phyloP scores from a whole-genome alignment of 345 rosid genomes.

The Citrus inodora region DNA sequence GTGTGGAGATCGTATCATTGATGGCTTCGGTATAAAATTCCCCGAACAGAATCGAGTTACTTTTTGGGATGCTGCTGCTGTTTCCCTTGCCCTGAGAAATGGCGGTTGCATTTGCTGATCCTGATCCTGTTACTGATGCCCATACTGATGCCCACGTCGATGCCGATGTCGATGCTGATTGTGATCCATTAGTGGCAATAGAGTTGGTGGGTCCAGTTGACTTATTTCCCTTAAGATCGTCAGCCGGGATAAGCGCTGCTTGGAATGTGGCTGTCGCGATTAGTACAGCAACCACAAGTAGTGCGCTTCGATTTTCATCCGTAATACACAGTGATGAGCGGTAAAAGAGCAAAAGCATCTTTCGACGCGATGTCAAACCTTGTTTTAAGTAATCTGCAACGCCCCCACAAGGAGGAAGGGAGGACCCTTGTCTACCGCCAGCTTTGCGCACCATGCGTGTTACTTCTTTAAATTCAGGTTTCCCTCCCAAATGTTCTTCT shows the following conservation, averaged over 20 bases:
- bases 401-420: not conserved
- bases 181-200: too few relatives aligned
- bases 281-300: constrained; percentile 28
- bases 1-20: not conserved
- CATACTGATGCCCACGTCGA: too few relatives aligned
- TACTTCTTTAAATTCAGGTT: constrained; percentile 9
- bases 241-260: constrained; percentile 28
- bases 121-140: too few relatives aligned
- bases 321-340: constrained; percentile 15
- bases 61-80: too few relatives aligned
- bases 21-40: too few relatives aligned
- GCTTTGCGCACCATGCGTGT: not conserved
- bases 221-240: not conserved
- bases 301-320: constrained; percentile 14
- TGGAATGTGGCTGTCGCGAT: constrained; percentile 33
- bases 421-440: not conserved
- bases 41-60: too few relatives aligned
- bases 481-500: not conserved
- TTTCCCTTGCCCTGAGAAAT: too few relatives aligned
- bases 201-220: not conserved
- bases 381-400: not conserved
- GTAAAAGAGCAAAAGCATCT: not conserved
- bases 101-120: too few relatives aligned
- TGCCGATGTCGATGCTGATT: too few relatives aligned
- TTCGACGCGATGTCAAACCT: not conserved